phyloP scores from a whole-genome alignment of 257 asterid species.

The Sherardia arvensis region DNA sequence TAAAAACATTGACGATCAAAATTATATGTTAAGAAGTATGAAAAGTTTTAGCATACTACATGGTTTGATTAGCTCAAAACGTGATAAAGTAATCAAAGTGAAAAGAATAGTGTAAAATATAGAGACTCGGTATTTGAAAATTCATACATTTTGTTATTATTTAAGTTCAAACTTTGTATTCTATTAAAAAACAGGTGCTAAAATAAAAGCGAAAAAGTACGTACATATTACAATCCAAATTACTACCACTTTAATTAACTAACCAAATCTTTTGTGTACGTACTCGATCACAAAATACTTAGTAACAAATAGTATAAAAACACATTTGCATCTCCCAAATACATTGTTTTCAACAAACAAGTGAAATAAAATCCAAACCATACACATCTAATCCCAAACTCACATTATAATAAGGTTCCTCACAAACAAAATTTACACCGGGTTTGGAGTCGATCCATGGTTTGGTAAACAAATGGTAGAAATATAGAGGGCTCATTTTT shows the following conservation, averaged over 20 bases:
- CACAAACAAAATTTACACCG: neutral
- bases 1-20: no score
- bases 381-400: neutral
- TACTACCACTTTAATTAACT: neutral
- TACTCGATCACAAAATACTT: neutral
- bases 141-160: neutral
- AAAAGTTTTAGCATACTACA: no score
- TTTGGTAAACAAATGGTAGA: neutral
- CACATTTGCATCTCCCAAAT: neutral
- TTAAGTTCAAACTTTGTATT: constrained; percentile 14
- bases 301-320: neutral
- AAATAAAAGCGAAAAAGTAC: neutral
- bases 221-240: neutral
- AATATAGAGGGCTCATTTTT: neutral
- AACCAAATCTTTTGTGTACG: neutral
- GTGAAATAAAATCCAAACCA: neutral
- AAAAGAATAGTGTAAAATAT: no score
- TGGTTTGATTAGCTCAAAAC: no score
- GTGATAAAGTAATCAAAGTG: no score
- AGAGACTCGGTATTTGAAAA: no score
- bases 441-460: neutral
- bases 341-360: neutral
- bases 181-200: neutral
- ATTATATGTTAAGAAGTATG: no score
- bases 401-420: neutral